Evolutionary conservation across 2,329 filamentous ascomycete genomes (phyloP).

Genomic region (Penicillium thymicola): DNA sequence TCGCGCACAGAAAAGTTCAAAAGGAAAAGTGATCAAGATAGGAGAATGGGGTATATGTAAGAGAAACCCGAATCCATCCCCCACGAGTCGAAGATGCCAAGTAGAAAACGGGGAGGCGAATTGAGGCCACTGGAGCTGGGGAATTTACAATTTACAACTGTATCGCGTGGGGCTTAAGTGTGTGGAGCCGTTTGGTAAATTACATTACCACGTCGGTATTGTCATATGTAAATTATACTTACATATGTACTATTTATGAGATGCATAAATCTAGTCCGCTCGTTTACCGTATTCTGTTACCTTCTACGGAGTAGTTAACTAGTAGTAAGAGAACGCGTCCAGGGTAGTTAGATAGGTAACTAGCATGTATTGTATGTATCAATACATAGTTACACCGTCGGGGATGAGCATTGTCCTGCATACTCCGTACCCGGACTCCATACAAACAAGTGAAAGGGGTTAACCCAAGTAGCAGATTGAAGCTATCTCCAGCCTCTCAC

Average conservation of each 20-base stretch:
- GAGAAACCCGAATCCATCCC: neutral
- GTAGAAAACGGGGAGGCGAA: neutral
- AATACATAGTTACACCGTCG: neutral
- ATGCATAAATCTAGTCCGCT: neutral
- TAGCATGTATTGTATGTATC: neutral
- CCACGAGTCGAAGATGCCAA: neutral
- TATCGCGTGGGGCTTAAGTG: too few relatives aligned
- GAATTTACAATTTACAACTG: neutral
- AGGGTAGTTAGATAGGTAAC: too few relatives aligned
- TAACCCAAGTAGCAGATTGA: neutral
- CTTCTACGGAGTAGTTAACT: too few relatives aligned
- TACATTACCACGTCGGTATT: too few relatives aligned
- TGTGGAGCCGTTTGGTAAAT: too few relatives aligned
- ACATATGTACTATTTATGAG: neutral
- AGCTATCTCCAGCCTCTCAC: neutral
- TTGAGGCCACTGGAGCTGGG: neutral
- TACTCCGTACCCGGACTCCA: neutral
- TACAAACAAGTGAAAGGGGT: neutral
- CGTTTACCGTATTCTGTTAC: neutral
- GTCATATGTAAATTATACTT: neutral
- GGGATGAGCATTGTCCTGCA: neutral
- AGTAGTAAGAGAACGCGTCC: neutral
- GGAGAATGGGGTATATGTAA: slow-evolving; percentile 7
- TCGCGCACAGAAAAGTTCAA: neutral
- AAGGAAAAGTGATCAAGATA: neutral